Evolutionary conservation across 805 yeast genomes (phyloP), one percentile per base, ranked within the genome.

Genomic region (Wickerhamiella azymoides): DNA sequence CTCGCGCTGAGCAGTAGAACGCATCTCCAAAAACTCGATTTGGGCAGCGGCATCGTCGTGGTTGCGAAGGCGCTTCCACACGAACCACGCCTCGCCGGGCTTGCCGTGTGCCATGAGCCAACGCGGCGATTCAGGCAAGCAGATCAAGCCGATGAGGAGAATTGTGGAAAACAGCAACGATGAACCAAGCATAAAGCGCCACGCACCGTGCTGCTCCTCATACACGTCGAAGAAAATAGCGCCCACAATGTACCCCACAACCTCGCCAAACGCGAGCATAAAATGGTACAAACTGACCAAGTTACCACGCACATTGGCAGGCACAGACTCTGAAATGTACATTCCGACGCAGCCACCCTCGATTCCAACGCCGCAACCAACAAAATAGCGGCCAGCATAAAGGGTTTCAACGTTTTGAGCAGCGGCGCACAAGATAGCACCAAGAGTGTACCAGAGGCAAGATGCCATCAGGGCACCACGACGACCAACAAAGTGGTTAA

Each of bases 141-240:
- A 69, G 57, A 73, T 63, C 62, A 74, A 54, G 25, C 77, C 80
- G 45, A 62, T 41, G 38, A 73, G 62, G 55, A 77, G 62, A 17
- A 69, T 50, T 1, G 78, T 69, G 16, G 80, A 74, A 56, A 75
- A 76, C 2, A 77, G 68, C 36, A 77, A 60, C 3, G 82, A 74
- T 1, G 80, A 73, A 14, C 82, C 83, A 21, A 77, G 67, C 74
- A 76, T 77, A 59, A 55, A 75, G 56, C 83, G 66, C 84, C 84
- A 77, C 17, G 77, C 79, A 32, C 73, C 77, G 2, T 61, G 50
- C 9, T 76, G 77, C 14, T 66, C 68, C 24, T 35, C 11, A 10
- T 35, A 35, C n/a, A 35, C 37, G n/a, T 35, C 24, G 48, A 68
- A 73, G 60, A 77, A 77, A 14, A 76, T 74, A 10, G 79, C 80